Percentiles rank a stretch among this genome's conserved stretches.
Evolutionary conservation across 306 rosid species (phyloP).

Genomic region (Prunus padus): DNA sequence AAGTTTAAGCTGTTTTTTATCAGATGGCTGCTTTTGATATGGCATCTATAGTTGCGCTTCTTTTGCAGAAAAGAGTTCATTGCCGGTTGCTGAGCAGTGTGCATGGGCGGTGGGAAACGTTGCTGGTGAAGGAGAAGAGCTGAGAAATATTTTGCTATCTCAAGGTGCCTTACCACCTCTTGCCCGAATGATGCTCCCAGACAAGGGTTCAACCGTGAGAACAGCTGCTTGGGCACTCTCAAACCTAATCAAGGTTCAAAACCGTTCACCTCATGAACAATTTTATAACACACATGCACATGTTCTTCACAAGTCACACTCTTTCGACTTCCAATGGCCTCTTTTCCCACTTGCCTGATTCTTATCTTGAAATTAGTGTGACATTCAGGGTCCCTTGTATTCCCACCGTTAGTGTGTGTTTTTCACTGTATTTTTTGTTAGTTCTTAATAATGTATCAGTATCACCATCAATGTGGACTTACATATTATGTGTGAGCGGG

Average conservation of each 20-base stretch:
- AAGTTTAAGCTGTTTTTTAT: conserved; percentile 14
- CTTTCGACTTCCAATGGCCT: conserved; percentile 3
- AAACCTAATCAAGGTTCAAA: conserved; percentile 86
- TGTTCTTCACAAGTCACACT: background rate
- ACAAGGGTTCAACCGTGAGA: conserved; percentile 82
- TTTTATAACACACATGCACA: background rate
- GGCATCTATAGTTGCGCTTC: conserved; percentile 24
- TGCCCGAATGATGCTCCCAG: conserved; percentile 89
- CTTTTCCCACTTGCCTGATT: background rate
- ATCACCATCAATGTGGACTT: background rate
- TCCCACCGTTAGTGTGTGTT: background rate
- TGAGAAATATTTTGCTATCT: conserved; percentile 73
- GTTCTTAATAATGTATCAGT: background rate
- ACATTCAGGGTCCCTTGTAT: background rate
- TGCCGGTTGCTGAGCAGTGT: conserved; percentile 91
- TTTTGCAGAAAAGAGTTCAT: conserved; percentile 77
- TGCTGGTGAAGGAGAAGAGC: conserved; percentile 94
- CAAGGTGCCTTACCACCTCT: conserved; percentile 91
- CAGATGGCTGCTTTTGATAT: conserved; percentile 25
- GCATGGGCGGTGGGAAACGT: conserved; percentile 97
- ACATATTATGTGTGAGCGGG: background rate
- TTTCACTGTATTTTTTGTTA: background rate
- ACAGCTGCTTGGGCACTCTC: conserved; percentile 99
- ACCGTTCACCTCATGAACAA: background rate
- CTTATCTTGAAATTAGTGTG: background rate